Conservation (phyloP, 257 asterid species). For the Haberlea rhodopensis region DNA sequence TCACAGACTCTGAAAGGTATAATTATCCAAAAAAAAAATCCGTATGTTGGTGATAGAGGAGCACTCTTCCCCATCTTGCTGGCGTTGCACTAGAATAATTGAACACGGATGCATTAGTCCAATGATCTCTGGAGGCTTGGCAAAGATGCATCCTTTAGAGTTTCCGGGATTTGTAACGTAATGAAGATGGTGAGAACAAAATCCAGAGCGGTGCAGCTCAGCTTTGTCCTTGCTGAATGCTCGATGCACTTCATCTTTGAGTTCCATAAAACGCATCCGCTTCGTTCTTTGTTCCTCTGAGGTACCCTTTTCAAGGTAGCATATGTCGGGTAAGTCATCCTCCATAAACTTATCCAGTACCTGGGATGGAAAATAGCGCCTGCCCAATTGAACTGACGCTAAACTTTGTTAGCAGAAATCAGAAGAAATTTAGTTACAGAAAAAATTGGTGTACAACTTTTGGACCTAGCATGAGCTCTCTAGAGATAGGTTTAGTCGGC, state of each 20-base stretch:
- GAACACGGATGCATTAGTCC: neutral
- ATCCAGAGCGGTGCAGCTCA: slow-evolving; percentile 45
- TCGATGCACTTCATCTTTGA: slow-evolving; percentile 55
- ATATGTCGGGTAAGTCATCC: slow-evolving; percentile 49
- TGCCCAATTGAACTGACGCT: slow-evolving; percentile 66
- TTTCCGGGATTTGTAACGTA: slow-evolving; percentile 34
- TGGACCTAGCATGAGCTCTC: neutral
- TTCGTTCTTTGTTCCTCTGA: slow-evolving; percentile 58
- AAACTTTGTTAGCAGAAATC: slow-evolving; percentile 7
- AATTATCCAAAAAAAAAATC: too few relatives aligned
- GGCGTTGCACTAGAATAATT: neutral
- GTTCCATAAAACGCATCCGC: slow-evolving; percentile 52
- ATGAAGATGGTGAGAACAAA: slow-evolving; percentile 43
- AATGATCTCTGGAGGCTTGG: slow-evolving; percentile 9
- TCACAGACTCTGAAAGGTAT: neutral
- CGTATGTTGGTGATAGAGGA: neutral
- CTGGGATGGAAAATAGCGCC: slow-evolving; percentile 68
- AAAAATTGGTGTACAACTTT: neutral
- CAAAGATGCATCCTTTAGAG: slow-evolving; percentile 16
- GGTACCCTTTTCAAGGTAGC: slow-evolving; percentile 63
- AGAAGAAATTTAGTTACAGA: neutral
- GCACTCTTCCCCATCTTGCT: neutral
- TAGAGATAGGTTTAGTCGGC: neutral
- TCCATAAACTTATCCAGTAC: slow-evolving; percentile 72
- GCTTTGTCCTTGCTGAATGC: slow-evolving; percentile 77